Conservation (phyloP, 768 basidiomycete species). For the Termitomyces titanicus region DNA sequence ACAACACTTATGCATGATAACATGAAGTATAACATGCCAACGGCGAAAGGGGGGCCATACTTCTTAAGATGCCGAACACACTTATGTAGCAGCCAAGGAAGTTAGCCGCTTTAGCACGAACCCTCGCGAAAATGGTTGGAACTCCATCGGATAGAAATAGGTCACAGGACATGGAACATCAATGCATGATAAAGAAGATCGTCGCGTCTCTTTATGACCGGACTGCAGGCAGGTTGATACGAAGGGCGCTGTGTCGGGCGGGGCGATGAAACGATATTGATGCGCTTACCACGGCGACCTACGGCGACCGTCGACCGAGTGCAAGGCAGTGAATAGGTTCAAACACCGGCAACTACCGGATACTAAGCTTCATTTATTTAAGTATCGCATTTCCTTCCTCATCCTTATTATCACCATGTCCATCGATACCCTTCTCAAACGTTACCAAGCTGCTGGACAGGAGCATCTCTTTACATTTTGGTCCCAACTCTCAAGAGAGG, state of each 20-base stretch:
- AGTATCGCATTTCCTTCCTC: neutral
- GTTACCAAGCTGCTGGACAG: conserved; percentile 81
- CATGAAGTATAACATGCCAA: neutral
- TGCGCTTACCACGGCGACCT: neutral
- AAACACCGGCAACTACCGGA: conserved; percentile 20
- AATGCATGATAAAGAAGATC: too few species aligned
- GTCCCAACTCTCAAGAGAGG: conserved; percentile 59
- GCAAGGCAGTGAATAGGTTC: neutral
- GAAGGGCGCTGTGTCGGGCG: neutral
- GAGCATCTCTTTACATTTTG: conserved; percentile 89
- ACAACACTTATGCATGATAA: neutral
- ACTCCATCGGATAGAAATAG: neutral
- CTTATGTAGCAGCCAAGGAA: too few species aligned
- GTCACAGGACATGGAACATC: neutral
- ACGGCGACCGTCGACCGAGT: neutral
- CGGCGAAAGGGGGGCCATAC: conserved; percentile 7
- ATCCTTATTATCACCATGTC: conserved; percentile 41
- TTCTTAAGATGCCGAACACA: too few species aligned
- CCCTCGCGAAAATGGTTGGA: too few species aligned
- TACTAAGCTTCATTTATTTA: conserved; percentile 1
- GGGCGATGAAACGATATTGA: neutral
- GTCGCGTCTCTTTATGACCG: too few species aligned
- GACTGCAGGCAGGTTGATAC: neutral
- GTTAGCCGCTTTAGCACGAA: neutral
- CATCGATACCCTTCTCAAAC: conserved; percentile 50